Evolutionary conservation across 768 basidiomycete species (phyloP), one percentile per base, ranked within the genome.

Genomic region (Kwoniella pini): DNA sequence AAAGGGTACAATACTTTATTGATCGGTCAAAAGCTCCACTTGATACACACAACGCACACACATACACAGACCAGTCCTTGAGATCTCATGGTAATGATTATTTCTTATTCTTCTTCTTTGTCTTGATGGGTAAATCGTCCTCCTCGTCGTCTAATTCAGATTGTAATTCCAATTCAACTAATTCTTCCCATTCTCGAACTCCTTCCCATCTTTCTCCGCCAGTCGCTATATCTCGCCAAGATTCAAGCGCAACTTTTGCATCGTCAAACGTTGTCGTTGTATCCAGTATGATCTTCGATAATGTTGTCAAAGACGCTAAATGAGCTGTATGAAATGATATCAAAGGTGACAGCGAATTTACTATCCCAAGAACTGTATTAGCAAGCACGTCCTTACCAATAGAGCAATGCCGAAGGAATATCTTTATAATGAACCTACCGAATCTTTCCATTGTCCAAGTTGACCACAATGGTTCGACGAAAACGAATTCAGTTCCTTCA

Each of bases 371-470:
- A n/a, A n/a, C n/a, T n/a, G n/a, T n/a, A n/a, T n/a, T n/a, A n/a
- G n/a, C n/a, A n/a, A n/a, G n/a, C n/a, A n/a, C n/a, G n/a, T n/a
- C n/a, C n/a, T n/a, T n/a, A n/a, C n/a, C n/a, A n/a, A n/a, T n/a
- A n/a, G n/a, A n/a, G n/a, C n/a, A n/a, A n/a, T n/a, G n/a, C n/a
- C n/a, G n/a, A n/a, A n/a, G n/a, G n/a, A n/a, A n/a, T n/a, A n/a
- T n/a, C n/a, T n/a, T n/a, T n/a, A n/a, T n/a, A n/a, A n/a, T n/a
- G 28, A 33, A 54, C 71, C 15, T 46, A 72, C 74, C 65, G 38
- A 75, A 72, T 19, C 50, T 56, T 22, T 70, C 65, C 15, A 75
- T 24, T 31, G 74, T 72, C 74, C 74, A 75, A 28, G 69, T 69
- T 3, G 62, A 27, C 74, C 74, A 75, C 31, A 72, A 40, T 27